A percentile compares a stretch with the other conserved stretches of the same genome.
phyloP scores from a whole-genome alignment of 2,329 filamentous ascomycete genomes.

The Trichoderma sp. region DNA sequence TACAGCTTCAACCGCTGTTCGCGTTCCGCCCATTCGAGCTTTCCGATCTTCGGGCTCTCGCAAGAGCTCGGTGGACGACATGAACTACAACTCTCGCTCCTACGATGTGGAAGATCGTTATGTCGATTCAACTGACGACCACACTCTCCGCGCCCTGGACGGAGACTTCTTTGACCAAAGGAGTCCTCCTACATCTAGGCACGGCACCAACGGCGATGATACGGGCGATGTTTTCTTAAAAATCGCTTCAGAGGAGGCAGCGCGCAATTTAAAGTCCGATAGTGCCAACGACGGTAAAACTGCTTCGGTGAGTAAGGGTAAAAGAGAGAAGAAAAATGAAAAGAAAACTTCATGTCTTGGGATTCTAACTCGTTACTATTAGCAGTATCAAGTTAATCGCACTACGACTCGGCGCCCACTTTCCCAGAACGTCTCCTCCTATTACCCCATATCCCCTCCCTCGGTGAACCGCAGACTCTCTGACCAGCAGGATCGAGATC shows the following conservation, averaged over 20 bases:
- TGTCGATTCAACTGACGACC: slow-evolving; percentile 46
- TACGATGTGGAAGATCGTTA: slow-evolving; percentile 45
- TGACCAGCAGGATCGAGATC: slow-evolving; percentile 51
- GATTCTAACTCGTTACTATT: not conserved
- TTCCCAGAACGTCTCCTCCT: slow-evolving; percentile 49
- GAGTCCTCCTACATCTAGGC: slow-evolving; percentile 36
- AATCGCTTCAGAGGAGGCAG: slow-evolving; percentile 54
- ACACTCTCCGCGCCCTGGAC: slow-evolving; percentile 51
- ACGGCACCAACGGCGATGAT: slow-evolving; percentile 46
- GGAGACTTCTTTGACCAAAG: slow-evolving; percentile 30
- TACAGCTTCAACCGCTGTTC: slow-evolving; percentile 31
- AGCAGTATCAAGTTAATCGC: slow-evolving; percentile 48
- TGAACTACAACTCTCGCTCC: slow-evolving; percentile 45
- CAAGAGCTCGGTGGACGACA: slow-evolving; percentile 51
- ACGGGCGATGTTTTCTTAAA: slow-evolving; percentile 57
- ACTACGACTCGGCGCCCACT: slow-evolving; percentile 50
- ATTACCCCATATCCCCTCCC: slow-evolving; percentile 50
- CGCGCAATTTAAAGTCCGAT: slow-evolving; percentile 37
- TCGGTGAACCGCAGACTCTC: slow-evolving; percentile 52
- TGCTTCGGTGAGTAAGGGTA: slow-evolving; percentile 25
- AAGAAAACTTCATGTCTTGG: not conserved
- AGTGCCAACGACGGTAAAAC: slow-evolving; percentile 35
- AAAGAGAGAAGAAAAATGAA: too few species aligned
- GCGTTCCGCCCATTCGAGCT: slow-evolving; percentile 51
- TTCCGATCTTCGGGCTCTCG: slow-evolving; percentile 57